Evolutionary conservation across 2,329 filamentous ascomycete species (phyloP).

Genomic region (Clarireedia sp.): DNA sequence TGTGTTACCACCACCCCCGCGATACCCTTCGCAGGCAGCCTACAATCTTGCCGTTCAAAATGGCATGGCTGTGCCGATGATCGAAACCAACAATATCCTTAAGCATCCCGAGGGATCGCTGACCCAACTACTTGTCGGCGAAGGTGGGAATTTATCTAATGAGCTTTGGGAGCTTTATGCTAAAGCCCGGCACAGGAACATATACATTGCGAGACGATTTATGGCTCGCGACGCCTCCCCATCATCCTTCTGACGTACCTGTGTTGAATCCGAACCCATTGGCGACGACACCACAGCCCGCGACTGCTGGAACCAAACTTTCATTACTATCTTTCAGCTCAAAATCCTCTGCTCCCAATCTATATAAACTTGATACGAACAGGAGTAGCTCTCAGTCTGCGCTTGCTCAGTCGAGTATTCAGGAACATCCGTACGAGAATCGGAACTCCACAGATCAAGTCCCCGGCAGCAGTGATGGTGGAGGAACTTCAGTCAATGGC

Average conservation of each 20-base stretch:
- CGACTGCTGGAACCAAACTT: constrained; percentile 74
- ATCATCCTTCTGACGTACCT: constrained; percentile 89
- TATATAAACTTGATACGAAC: constrained; percentile 47
- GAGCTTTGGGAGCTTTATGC: neutral
- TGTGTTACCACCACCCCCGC: constrained; percentile 75
- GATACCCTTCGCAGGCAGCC: constrained; percentile 68
- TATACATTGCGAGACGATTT: constrained; percentile 88
- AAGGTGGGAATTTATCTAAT: constrained; percentile 49
- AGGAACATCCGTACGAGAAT: constrained; percentile 54
- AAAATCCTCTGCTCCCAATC: constrained; percentile 36
- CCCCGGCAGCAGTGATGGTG: constrained; percentile 48
- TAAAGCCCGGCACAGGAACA: constrained; percentile 50
- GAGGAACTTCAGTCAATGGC: constrained; percentile 43
- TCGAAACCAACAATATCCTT: constrained; percentile 91
- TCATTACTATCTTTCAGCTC: constrained; percentile 51
- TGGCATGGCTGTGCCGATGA: constrained; percentile 62
- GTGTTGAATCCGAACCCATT: constrained; percentile 84
- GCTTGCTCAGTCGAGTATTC: constrained; percentile 41
- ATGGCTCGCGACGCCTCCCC: constrained; percentile 85
- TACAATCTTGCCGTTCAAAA: constrained; percentile 66
- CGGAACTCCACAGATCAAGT: constrained; percentile 53
- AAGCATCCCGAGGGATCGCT: constrained; percentile 73
- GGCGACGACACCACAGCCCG: constrained; percentile 75
- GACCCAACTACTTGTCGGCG: constrained; percentile 84
- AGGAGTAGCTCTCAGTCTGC: constrained; percentile 39